phyloP scores from a whole-genome alignment of 148 eudicot genomes.

The Polygonum aviculare region DNA sequence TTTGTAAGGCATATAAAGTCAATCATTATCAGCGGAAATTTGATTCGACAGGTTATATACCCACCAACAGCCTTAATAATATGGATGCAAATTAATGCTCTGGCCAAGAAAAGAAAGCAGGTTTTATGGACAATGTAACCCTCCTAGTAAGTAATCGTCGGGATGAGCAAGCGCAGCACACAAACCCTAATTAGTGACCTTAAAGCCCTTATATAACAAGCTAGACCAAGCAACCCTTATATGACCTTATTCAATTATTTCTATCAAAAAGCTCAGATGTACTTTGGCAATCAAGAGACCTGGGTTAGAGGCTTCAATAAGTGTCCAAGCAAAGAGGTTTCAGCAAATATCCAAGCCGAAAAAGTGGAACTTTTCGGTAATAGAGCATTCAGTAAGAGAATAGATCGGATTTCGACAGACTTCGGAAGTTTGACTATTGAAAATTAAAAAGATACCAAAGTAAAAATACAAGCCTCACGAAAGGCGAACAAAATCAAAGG shows the following conservation, averaged over 20 bases:
- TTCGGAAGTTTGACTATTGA: neutral
- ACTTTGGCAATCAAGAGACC: neutral
- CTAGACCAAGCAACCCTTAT: neutral
- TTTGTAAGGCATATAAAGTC: neutral
- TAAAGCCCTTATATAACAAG: neutral
- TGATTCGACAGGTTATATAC: neutral
- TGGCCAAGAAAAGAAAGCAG: neutral
- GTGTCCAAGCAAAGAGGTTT: neutral
- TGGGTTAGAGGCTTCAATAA: neutral
- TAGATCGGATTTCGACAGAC: neutral
- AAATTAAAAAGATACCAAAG: neutral
- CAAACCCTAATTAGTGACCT: neutral
- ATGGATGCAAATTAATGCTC: neutral
- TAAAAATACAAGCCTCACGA: neutral
- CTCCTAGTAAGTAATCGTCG: neutral
- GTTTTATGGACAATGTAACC: neutral
- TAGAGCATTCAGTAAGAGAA: neutral
- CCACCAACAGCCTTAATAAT: neutral
- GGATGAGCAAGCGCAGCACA: neutral
- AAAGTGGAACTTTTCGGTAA: neutral
- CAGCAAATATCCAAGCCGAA: neutral
- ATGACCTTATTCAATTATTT: neutral
- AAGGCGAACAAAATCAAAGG: neutral
- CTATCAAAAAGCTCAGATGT: neutral
- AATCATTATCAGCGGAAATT: neutral